These are phyloP conservation scores for Solanum hybrid DNA, from an alignment of 305 asterid species.

Conservation along the genomic window DNA sequence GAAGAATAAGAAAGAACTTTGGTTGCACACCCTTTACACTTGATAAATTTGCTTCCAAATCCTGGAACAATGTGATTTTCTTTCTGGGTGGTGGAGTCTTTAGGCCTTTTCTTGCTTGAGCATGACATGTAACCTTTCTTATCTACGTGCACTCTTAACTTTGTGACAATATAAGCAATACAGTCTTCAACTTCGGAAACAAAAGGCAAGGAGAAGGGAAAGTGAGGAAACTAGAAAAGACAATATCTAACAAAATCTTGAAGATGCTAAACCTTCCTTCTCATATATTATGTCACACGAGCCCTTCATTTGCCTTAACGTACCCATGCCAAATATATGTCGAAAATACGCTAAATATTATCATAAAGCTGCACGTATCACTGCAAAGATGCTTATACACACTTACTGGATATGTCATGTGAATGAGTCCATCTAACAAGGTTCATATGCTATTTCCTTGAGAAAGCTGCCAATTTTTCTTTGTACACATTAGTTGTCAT, in stretches of 20 bases:
- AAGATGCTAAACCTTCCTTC: background rate
- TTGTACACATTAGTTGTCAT: background rate
- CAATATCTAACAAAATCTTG: background rate
- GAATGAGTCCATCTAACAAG: background rate
- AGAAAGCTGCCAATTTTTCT: background rate
- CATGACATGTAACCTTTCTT: background rate
- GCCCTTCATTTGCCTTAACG: background rate
- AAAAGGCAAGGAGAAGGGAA: background rate
- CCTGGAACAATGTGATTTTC: background rate
- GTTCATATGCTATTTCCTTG: background rate
- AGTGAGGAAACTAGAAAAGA: background rate
- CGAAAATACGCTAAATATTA: background rate
- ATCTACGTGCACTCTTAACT: background rate
- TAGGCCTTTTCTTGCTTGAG: background rate
- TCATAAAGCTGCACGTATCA: background rate
- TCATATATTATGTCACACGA: background rate
- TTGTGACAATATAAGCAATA: background rate
- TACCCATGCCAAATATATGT: background rate
- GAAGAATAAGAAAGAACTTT: background rate
- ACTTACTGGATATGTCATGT: background rate
- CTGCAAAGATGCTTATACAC: background rate
- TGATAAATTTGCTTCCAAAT: background rate
- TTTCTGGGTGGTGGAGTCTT: background rate
- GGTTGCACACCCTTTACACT: background rate
- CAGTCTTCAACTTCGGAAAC: background rate